A percentile compares a stretch with the other conserved stretches of the same genome.
Conservation (phyloP, 345 rosid species). For the Moringa oleifera region DNA sequence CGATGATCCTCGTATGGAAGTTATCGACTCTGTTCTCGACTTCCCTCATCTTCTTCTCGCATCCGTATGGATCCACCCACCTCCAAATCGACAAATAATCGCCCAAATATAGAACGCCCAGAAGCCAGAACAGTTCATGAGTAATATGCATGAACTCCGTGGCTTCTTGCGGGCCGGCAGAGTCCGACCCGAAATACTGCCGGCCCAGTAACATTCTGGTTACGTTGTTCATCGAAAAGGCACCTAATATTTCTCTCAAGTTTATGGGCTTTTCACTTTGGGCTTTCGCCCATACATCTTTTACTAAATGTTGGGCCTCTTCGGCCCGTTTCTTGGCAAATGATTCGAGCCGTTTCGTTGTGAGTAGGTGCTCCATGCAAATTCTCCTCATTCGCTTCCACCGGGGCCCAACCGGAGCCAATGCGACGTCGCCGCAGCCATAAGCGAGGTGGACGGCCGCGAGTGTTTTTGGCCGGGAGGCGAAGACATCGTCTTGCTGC, state of each 20-base stretch:
- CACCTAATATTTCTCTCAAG: conserved; percentile 73
- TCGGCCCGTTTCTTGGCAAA: conserved; percentile 17
- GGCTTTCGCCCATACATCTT: conserved; percentile 30
- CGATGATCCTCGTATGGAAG: conserved; percentile 66
- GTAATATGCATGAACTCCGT: conserved; percentile 84
- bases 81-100: conserved; percentile 93
- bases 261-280: conserved; percentile 37
- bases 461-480: conserved; percentile 77
- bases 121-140: conserved; percentile 59
- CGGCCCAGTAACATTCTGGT: conserved; percentile 80
- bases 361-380: conserved; percentile 34
- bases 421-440: conserved; percentile 68
- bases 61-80: conserved; percentile 77
- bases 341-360: conserved; percentile 29
- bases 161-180: conserved; percentile 60
- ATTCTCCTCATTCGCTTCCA: conserved; percentile 38
- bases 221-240: conserved; percentile 89
- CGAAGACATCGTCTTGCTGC: conserved; percentile 70
- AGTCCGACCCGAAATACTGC: conserved; percentile 69
- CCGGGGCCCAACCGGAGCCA: conserved; percentile 66
- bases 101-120: conserved; percentile 80
- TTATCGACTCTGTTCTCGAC: conserved; percentile 88
- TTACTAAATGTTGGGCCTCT: conserved; percentile 26
- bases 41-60: conserved; percentile 76
- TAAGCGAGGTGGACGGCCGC: conserved; percentile 80